phyloP scores from a whole-genome alignment of 108 stramenopile species.

The Thalassiosira profunda region DNA sequence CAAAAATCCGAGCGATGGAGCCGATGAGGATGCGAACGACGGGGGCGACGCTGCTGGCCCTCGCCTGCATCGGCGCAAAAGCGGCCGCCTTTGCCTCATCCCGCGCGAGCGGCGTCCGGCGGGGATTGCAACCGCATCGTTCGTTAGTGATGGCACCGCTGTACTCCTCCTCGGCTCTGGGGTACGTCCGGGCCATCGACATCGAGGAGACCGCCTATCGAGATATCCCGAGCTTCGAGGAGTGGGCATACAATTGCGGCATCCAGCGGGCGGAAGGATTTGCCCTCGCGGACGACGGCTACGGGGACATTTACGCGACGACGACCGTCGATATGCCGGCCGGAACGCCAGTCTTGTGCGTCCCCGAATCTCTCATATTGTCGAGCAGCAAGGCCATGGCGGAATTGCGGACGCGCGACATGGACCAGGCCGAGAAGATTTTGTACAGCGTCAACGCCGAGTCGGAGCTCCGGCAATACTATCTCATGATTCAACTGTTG shows the following conservation, averaged over 20 bases:
- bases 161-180: too few species aligned
- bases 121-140: too few species aligned
- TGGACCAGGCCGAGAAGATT: conserved; percentile 31
- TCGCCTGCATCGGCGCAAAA: too few species aligned
- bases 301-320: conserved; percentile 39
- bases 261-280: conserved; percentile 44
- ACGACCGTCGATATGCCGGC: conserved; percentile 47
- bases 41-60: too few species aligned
- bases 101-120: too few species aligned
- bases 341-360: conserved; percentile 48
- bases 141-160: too few species aligned
- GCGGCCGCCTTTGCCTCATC: too few species aligned
- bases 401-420: conserved; percentile 35
- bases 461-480: conserved; percentile 29
- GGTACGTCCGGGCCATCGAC: too few species aligned
- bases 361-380: conserved; percentile 44
- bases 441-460: conserved; percentile 15
- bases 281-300: conserved; percentile 30
- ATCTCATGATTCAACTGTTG: conserved; percentile 45
- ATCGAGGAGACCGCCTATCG: conserved; percentile 41
- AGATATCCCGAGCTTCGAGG: conserved; percentile 47
- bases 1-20: too few species aligned
- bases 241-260: conserved; percentile 42
- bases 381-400: conserved; percentile 20
- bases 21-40: too few species aligned